Conservation (phyloP, 495 filamentous ascomycete species). For the Tirmania nivea region DNA sequence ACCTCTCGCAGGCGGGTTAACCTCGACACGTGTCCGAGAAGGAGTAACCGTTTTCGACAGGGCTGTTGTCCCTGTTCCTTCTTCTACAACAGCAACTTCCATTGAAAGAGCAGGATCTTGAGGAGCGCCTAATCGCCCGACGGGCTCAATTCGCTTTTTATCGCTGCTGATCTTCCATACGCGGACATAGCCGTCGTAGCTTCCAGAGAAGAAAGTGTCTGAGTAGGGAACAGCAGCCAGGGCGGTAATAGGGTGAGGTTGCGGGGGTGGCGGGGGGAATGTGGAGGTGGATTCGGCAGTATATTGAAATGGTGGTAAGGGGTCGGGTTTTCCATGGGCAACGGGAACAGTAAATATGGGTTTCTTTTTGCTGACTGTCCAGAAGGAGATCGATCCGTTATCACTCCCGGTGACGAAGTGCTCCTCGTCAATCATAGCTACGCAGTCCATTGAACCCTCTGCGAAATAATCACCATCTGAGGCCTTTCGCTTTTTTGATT, state of each 20-base stretch:
- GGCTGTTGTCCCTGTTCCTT: neutral
- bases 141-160: conserved; percentile 50
- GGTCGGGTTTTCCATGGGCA: conserved; percentile 63
- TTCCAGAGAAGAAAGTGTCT: conserved; percentile 69
- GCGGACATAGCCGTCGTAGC: conserved; percentile 76
- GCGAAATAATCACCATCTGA: conserved; percentile 15
- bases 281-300: conserved; percentile 42
- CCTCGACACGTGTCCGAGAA: conserved; percentile 5
- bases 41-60: no score
- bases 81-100: neutral
- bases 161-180: conserved; percentile 71
- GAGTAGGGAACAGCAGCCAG: conserved; percentile 66
- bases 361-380: conserved; percentile 87
- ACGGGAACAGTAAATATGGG: conserved; percentile 56
- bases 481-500: conserved; percentile 29
- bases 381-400: conserved; percentile 65
- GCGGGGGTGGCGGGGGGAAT: conserved; percentile 33
- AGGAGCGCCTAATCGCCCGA: conserved; percentile 40
- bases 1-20: conserved; percentile 34
- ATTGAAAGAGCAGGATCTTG: conserved; percentile 1
- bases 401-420: conserved; percentile 86
- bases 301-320: conserved; percentile 38
- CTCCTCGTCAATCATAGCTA: conserved; percentile 71
- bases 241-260: conserved; percentile 78
- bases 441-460: conserved; percentile 74